A percentile compares a stretch with the other conserved stretches of the same genome.
Evolutionary conservation across 345 rosid genomes (phyloP).

Genomic region (Chamaenerion angustifolium): DNA sequence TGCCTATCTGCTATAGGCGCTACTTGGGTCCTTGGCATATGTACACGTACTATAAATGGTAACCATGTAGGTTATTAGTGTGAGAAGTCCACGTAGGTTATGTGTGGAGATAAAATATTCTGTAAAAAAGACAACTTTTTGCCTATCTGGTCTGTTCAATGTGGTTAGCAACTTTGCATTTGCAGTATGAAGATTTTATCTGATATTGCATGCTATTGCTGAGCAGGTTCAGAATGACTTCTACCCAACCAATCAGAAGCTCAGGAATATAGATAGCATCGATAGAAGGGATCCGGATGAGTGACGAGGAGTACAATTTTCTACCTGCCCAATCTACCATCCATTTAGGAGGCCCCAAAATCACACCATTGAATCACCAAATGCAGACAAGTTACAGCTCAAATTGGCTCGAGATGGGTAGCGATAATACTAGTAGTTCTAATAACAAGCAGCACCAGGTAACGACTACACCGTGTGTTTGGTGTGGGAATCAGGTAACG

Average conservation of each 20-base stretch:
- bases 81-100: too few species aligned
- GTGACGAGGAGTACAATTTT: slow-evolving; percentile 25
- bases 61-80: too few species aligned
- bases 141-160: neutral
- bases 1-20: too few species aligned
- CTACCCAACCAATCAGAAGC: slow-evolving; percentile 11
- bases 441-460: too few species aligned
- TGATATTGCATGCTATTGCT: neutral
- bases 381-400: slow-evolving; percentile 19
- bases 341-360: slow-evolving; percentile 15
- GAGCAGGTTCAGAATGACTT: slow-evolving; percentile 29
- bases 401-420: slow-evolving; percentile 19
- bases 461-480: too few species aligned
- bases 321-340: slow-evolving; percentile 15
- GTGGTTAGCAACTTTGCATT: neutral
- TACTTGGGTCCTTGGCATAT: too few species aligned
- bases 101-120: too few species aligned
- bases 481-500: slow-evolving; percentile 18
- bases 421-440: too few species aligned
- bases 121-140: neutral
- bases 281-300: neutral
- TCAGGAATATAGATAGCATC: neutral
- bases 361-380: slow-evolving; percentile 17
- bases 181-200: too few species aligned
- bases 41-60: too few species aligned